A percentile compares a stretch with the other conserved stretches of the same genome.
Conservation (phyloP, 116 monocot genomes). For the Trichopus zeylanicus region DNA sequence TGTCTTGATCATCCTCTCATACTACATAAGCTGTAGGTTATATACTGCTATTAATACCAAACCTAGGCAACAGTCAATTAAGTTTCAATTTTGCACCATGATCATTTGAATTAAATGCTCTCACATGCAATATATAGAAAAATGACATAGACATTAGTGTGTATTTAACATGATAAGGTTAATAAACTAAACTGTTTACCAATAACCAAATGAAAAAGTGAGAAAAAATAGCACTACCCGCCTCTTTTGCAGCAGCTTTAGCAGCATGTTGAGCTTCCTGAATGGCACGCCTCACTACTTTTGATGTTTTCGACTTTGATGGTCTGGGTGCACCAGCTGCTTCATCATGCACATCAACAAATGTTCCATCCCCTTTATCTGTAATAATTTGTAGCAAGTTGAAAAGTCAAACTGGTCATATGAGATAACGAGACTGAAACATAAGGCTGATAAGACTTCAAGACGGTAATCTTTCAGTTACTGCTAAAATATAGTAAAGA, state of each 20-base stretch:
- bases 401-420: not conserved
- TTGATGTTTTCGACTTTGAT: slow-evolving; percentile 63
- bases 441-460: not conserved
- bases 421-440: not conserved
- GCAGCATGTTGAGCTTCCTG: slow-evolving; percentile 96
- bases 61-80: too few relatives aligned
- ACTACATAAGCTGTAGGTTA: too few relatives aligned
- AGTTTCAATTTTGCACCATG: too few relatives aligned
- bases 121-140: too few relatives aligned
- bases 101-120: too few relatives aligned
- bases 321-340: slow-evolving; percentile 21
- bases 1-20: too few relatives aligned
- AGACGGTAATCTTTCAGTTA: too few relatives aligned
- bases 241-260: slow-evolving; percentile 73
- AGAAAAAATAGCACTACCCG: slow-evolving; percentile 27
- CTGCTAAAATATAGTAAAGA: too few relatives aligned
- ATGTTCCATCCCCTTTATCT: slow-evolving; percentile 49
- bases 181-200: not conserved
- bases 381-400: slow-evolving; percentile 2
- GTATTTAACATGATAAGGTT: too few relatives aligned
- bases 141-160: too few relatives aligned
- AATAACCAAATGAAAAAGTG: not conserved
- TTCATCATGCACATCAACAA: slow-evolving; percentile 37
- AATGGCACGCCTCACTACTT: slow-evolving; percentile 86
- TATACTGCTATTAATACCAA: too few relatives aligned